Base-by-base conservation (phyloP, 805 yeast species). In the Saturnispora serradocipensis region DNA sequence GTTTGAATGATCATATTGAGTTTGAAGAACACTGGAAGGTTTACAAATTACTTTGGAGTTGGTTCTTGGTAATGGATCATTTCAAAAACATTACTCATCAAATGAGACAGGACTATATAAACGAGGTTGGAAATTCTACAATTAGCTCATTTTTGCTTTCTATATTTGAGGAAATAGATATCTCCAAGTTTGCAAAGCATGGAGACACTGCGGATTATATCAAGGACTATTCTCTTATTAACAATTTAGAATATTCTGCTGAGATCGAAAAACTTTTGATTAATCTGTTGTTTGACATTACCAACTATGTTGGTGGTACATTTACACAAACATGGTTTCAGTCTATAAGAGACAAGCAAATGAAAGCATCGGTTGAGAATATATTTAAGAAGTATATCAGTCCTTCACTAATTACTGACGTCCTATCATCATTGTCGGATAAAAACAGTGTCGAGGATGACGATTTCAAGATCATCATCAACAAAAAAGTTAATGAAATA, bases 281-380 rank as follows among this genome's bases (percentile, higher is more conserved):
- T 13, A 79, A 82, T 59, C 60, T 84, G 45, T 77, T 75, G 55
- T 84, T 72, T 60, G 64, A 71, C 44, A 59, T 76, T 2, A 71
- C 82, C 59, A 67, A 69, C 45, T 69, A 73, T 56, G 68, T 80
- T 44, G 86, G 88, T 2, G 86, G 87, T 1, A 75, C 84, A 3
- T 62, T 72, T 16, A 77, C 76, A 2, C 84, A 82, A 59, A 65
- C 67, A 13, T 90, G 96, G 96, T 89, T 74, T 68, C 71, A 78
- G 50, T 78, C 78, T 16, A 72, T 88, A 34, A 77, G 88, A 56
- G 86, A 86, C 61, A 76, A 81, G 52, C 84, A 83, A 45, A 66
- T 79, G 54, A 86, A 83, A 58, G 61, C 71, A 6, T 70, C 72
- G 38, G 72, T 87, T 45, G 91, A 86, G 52, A 75, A 71, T 46